These are phyloP conservation scores for Tilletia walkeri DNA, from an alignment of 1,284 basidiomycete species.

Conservation along the genomic window DNA sequence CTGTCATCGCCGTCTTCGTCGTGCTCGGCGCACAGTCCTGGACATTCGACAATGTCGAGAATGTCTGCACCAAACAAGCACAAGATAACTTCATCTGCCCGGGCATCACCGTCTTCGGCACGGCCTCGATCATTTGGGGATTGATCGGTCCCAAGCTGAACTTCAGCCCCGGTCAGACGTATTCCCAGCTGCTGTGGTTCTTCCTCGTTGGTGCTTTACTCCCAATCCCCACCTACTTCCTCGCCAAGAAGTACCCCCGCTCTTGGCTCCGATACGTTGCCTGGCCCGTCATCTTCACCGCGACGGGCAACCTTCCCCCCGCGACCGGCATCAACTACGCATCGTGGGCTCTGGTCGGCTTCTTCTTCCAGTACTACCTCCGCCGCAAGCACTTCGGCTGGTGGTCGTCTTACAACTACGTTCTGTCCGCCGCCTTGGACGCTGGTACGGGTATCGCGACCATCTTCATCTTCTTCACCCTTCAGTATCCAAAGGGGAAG, in stretches of 20 bases:
- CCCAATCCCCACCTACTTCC: slow-evolving; percentile 39
- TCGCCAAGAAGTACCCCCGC: slow-evolving; percentile 31
- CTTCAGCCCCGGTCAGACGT: slow-evolving; percentile 33
- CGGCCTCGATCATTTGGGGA: slow-evolving; percentile 51
- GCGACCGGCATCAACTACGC: slow-evolving; percentile 52
- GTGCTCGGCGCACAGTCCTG: slow-evolving; percentile 61
- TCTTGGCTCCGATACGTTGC: slow-evolving; percentile 29
- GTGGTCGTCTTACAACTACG: slow-evolving; percentile 32
- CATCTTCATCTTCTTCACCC: slow-evolving; percentile 26
- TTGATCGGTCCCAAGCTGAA: slow-evolving; percentile 57
- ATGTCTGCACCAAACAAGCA: slow-evolving; percentile 63
- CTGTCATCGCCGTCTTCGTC: slow-evolving; percentile 67
- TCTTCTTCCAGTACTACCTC: slow-evolving; percentile 56
- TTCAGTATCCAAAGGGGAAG: slow-evolving; percentile 33
- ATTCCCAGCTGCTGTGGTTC: slow-evolving; percentile 40
- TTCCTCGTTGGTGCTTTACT: slow-evolving; percentile 40
- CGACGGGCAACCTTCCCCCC: slow-evolving; percentile 46
- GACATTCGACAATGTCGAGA: slow-evolving; percentile 71
- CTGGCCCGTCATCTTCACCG: slow-evolving; percentile 45
- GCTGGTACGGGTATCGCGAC: slow-evolving; percentile 20
- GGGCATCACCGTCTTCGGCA: slow-evolving; percentile 38
- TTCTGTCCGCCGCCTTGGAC: slow-evolving; percentile 26
- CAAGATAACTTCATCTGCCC: slow-evolving; percentile 49
- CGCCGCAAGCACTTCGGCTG: slow-evolving; percentile 47
- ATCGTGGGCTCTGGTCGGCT: slow-evolving; percentile 59